These are phyloP conservation scores for Castanea sativa DNA, from an alignment of 306 rosid species.

Conservation along the genomic window DNA sequence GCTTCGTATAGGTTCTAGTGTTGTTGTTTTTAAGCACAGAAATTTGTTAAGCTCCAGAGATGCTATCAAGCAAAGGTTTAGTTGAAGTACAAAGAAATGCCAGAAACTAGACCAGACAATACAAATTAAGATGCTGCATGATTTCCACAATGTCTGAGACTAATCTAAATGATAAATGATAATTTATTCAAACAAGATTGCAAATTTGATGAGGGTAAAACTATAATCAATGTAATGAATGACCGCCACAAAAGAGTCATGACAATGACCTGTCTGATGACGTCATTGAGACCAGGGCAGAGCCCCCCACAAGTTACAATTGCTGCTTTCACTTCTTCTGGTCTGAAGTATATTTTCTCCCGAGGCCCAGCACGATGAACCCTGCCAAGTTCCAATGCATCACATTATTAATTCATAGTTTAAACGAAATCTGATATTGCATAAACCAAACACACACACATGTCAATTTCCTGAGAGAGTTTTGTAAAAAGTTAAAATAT, in stretches of 20 bases:
- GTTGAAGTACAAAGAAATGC: neutral
- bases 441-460: too few species aligned
- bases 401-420: neutral
- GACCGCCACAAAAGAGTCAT: neutral
- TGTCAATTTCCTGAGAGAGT: too few species aligned
- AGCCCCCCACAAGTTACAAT: slow-evolving; percentile 99
- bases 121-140: neutral
- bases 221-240: neutral
- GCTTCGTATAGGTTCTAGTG: neutral
- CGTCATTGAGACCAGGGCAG: slow-evolving; percentile 99
- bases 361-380: slow-evolving; percentile 99
- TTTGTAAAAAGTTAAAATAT: too few species aligned
- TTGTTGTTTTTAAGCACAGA: neutral
- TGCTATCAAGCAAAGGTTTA: neutral
- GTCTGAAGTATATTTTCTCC: slow-evolving; percentile 84
- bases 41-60: neutral
- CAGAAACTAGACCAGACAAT: neutral
- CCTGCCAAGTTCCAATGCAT: slow-evolving; percentile 45
- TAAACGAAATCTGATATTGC: neutral
- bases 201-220: neutral
- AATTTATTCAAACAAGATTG: neutral
- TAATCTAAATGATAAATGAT: neutral
- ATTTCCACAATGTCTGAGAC: neutral
- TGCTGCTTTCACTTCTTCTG: slow-evolving; percentile 95
- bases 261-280: slow-evolving; percentile 84